Conservation (phyloP, 169 alveolate genomes). For the Plasmodium cynomolgi region DNA sequence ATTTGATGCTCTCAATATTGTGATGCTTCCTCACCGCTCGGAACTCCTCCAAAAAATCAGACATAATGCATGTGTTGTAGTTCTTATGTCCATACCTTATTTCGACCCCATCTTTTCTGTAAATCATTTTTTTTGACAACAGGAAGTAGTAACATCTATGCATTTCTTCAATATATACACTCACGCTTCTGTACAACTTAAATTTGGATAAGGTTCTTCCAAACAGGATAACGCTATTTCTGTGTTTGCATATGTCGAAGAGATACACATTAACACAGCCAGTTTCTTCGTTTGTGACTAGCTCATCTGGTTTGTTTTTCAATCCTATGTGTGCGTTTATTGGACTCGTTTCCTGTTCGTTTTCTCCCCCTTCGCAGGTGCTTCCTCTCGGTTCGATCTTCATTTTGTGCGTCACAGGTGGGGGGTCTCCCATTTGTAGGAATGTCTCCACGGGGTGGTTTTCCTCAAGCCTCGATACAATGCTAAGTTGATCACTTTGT, state of each 20-base stretch:
- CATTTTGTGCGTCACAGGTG: not conserved
- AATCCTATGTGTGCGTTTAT: not conserved
- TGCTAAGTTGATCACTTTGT: not conserved
- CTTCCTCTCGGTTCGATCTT: not conserved
- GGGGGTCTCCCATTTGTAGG: not conserved
- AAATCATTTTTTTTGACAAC: constrained; percentile 23
- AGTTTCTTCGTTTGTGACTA: constrained; percentile 29
- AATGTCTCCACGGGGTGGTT: not conserved
- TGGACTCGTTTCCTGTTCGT: not conserved
- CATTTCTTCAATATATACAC: constrained; percentile 54
- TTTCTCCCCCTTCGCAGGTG: not conserved
- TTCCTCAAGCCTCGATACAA: not conserved
- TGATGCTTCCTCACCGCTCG: constrained; percentile 43
- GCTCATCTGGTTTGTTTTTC: constrained; percentile 33
- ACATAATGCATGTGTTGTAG: constrained; percentile 27
- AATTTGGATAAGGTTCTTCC: constrained; percentile 57
- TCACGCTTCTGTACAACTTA: constrained; percentile 43
- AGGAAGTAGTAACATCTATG: constrained; percentile 64
- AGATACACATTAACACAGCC: constrained; percentile 40
- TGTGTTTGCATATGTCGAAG: constrained; percentile 67
- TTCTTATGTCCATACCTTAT: constrained; percentile 23
- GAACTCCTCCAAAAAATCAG: constrained; percentile 57
- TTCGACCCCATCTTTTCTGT: constrained; percentile 24
- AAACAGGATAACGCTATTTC: constrained; percentile 55
- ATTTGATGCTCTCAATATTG: constrained; percentile 47